Percentiles rank a stretch among this genome's conserved stretches.
These are phyloP conservation scores for Nadsonia commutata DNA, from an alignment of 1,139 yeast species.

Conservation along the genomic window DNA sequence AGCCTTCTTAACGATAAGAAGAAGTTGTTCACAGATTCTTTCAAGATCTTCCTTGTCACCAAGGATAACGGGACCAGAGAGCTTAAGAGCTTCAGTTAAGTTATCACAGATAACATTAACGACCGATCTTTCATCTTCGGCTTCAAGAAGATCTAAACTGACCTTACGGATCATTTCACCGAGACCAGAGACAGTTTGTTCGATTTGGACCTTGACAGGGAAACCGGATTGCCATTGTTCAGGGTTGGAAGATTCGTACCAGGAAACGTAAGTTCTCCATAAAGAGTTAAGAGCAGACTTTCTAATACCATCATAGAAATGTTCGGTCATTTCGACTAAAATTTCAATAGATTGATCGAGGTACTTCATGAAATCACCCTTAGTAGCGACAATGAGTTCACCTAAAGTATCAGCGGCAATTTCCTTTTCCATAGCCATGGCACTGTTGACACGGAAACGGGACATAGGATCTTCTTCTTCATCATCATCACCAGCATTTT, in stretches of 20 bases:
- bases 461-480: slow-evolving; percentile 40
- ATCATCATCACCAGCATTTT: slow-evolving; percentile 21
- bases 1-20: slow-evolving; percentile 59
- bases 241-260: slow-evolving; percentile 33
- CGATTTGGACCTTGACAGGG: slow-evolving; percentile 28
- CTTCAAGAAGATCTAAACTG: slow-evolving; percentile 48
- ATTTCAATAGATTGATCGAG: slow-evolving; percentile 57
- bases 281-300: slow-evolving; percentile 71
- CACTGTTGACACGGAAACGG: slow-evolving; percentile 77
- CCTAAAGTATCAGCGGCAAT: slow-evolving; percentile 89
- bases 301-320: slow-evolving; percentile 76
- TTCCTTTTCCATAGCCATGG: slow-evolving; percentile 92
- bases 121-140: slow-evolving; percentile 69
- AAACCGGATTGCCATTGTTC: slow-evolving; percentile 56
- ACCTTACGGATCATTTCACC: slow-evolving; percentile 52
- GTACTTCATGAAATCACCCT: slow-evolving; percentile 62
- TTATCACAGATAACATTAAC: slow-evolving; percentile 69
- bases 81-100: slow-evolving; percentile 52
- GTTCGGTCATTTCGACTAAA: slow-evolving; percentile 60
- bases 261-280: slow-evolving; percentile 70
- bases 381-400: slow-evolving; percentile 79
- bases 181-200: slow-evolving; percentile 35
- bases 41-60: slow-evolving; percentile 48
- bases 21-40: slow-evolving; percentile 50
- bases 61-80: slow-evolving; percentile 60